Evolutionary conservation across 768 basidiomycete species (phyloP), one percentile per base, ranked within the genome.

Genomic region (Filobasidium floriforme): DNA sequence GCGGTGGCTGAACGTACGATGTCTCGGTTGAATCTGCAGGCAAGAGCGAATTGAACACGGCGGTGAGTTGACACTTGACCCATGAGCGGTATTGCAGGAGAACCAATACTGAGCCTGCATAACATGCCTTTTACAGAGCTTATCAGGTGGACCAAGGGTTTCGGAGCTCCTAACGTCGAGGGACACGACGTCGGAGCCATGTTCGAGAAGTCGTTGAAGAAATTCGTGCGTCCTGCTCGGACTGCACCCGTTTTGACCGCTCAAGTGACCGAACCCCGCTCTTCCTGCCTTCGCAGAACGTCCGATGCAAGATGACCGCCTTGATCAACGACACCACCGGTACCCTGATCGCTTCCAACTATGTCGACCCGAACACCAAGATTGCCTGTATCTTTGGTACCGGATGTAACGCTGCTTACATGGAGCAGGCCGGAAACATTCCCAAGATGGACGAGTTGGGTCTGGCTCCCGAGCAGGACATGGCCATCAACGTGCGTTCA

Each of bases 131-230:
- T 1, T 6, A 28, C 62, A 73, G 84, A 85, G 67, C 87, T 98
- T 43, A 92, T 97, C 73, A 88, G 94, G 19, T 99, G 96, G 96
- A 99, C 96, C n/a, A 99, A 99, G 79, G 96, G 96, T 69, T 98
- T 98, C 73, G 92, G 92, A 40, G 89, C 89, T 0, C 77, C 84
- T 5, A 91, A 93, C 75, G 92, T 90, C 19, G 96, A 98, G 79
- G 93, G 93, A 19, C 81, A 84, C 63, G 90, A 99, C 73, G 92
- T 94, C 14, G 93, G 90, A 4, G 89, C 83, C 44, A 93, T 99
- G 90, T 94, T 99, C 81, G 85, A 86, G 59, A 79, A 86, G 64
- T 88, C 89, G 15, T 84, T 99, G 55, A 82, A 82, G 65, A 89
- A 88, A 82, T 81, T 84, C 74, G 90, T 92, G 62, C 12, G 88